Evolutionary conservation across 768 basidiomycete genomes (phyloP).

Genomic region (Suillus variegatus): DNA sequence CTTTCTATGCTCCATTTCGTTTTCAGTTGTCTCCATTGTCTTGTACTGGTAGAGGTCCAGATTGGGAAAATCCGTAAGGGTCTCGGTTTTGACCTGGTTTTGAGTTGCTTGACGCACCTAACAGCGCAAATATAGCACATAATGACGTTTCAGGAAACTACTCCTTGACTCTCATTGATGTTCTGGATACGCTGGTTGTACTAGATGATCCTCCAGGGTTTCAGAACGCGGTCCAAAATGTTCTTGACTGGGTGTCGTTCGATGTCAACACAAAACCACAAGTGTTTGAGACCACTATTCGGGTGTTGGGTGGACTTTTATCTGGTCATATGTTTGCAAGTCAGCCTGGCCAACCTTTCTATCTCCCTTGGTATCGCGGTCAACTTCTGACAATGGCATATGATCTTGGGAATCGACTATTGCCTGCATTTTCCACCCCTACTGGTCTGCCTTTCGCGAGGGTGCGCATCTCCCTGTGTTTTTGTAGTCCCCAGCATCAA

Average conservation of each 20-base stretch:
- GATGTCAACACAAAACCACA: slow-evolving; percentile 96
- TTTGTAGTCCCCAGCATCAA: background rate
- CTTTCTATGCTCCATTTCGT: background rate
- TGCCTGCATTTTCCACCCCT: slow-evolving; percentile 90
- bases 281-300: slow-evolving; percentile 96
- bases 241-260: slow-evolving; percentile 84
- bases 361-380: slow-evolving; percentile 81
- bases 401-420: slow-evolving; percentile 82
- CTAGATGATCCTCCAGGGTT: slow-evolving; percentile 78
- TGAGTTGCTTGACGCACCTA: slow-evolving; percentile 15
- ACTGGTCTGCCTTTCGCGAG: slow-evolving; percentile 93
- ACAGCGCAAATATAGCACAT: slow-evolving; percentile 67
- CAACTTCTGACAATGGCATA: slow-evolving; percentile 80
- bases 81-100: slow-evolving; percentile 6
- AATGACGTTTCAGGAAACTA: slow-evolving; percentile 97
- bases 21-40: slow-evolving; percentile 82
- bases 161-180: slow-evolving; percentile 80
- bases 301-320: slow-evolving; percentile 87
- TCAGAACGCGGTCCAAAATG: slow-evolving; percentile 78
- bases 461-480: slow-evolving; percentile 39
- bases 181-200: slow-evolving; percentile 90
- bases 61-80: slow-evolving; percentile 79
- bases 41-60: slow-evolving; percentile 85
- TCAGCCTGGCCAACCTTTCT: slow-evolving; percentile 62
- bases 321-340: slow-evolving; percentile 86